Conservation (phyloP, 73 alveolate genomes). For the Halteria grandinella region DNA sequence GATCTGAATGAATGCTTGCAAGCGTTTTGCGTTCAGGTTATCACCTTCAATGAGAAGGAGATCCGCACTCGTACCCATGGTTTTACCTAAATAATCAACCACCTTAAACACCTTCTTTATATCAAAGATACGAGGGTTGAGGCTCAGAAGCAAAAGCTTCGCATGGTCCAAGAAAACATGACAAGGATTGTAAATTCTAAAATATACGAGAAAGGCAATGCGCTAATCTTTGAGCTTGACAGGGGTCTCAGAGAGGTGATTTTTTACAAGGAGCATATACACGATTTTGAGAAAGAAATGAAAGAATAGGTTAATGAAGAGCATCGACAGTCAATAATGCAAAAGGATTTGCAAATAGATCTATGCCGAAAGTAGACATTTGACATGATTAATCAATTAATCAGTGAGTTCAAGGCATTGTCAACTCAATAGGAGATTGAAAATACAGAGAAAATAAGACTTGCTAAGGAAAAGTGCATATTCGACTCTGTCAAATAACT, state of each 20-base stretch:
- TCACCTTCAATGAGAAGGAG: constrained; percentile 59
- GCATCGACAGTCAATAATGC: constrained; percentile 66
- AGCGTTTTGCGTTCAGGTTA: constrained; percentile 40
- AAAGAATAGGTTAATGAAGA: constrained; percentile 81
- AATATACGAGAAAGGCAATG: constrained; percentile 71
- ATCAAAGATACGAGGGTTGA: constrained; percentile 44
- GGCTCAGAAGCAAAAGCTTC: constrained; percentile 5
- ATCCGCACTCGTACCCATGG: constrained; percentile 45
- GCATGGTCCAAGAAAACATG: constrained; percentile 42
- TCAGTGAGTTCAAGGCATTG: constrained; percentile 6
- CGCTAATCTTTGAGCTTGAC: constrained; percentile 89
- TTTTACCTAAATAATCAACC: constrained; percentile 1
- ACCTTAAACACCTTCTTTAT: constrained; percentile 57
- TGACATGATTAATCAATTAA: constrained; percentile 12
- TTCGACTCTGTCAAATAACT: constrained; percentile 18
- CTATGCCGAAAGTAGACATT: constrained; percentile 64
- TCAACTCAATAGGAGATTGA: too few species aligned
- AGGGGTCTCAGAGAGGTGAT: constrained; percentile 70
- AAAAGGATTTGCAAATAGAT: constrained; percentile 37
- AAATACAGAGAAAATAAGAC: too few species aligned
- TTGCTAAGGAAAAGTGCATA: constrained; percentile 21
- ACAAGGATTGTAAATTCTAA: constrained; percentile 62
- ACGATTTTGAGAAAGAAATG: constrained; percentile 81
- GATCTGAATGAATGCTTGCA: constrained; percentile 68
- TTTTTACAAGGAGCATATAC: constrained; percentile 82